Percentiles rank a stretch among this genome's conserved stretches.
These are phyloP conservation scores for Euptelea pleiosperma DNA, from an alignment of 164 flowering plant species.

Conservation along the genomic window DNA sequence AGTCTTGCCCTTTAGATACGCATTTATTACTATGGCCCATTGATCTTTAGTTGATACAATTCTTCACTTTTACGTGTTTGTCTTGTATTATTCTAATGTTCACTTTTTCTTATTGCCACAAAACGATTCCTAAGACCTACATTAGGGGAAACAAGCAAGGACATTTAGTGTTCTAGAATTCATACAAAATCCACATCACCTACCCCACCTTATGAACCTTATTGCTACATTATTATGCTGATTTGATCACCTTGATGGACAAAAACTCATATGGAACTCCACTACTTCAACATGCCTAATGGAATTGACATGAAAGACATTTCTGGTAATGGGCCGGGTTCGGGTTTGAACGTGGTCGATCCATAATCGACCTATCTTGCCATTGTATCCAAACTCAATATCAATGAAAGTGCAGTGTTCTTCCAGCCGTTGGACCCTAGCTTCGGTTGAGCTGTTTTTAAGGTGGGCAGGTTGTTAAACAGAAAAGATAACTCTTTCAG, in stretches of 20 bases:
- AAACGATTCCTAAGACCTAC: constrained; percentile 2
- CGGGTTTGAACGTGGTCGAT: no score
- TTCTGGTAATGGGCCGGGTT: no score
- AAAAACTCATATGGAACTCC: constrained; percentile 12
- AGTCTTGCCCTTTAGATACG: neutral
- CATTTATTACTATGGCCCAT: no score
- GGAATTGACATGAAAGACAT: constrained; percentile 8
- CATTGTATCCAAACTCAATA: no score
- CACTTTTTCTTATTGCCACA: neutral
- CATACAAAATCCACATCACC: constrained; percentile 8
- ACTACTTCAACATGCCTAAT: neutral
- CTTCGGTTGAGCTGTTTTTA: no score
- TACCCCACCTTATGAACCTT: neutral
- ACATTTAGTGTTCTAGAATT: constrained; percentile 3
- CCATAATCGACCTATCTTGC: no score
- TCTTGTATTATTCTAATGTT: neutral
- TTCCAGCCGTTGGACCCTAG: no score
- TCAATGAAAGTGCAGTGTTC: no score
- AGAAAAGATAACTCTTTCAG: no score
- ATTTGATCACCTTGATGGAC: constrained; percentile 14
- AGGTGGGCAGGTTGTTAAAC: no score
- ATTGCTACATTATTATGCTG: constrained; percentile 5
- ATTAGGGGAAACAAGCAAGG: constrained; percentile 8
- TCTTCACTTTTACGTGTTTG: neutral
- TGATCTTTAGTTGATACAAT: neutral